Evolutionary conservation across 208 protist species (phyloP), one percentile per base, ranked within the genome.

Genomic region (Hexamita inflata): DNA sequence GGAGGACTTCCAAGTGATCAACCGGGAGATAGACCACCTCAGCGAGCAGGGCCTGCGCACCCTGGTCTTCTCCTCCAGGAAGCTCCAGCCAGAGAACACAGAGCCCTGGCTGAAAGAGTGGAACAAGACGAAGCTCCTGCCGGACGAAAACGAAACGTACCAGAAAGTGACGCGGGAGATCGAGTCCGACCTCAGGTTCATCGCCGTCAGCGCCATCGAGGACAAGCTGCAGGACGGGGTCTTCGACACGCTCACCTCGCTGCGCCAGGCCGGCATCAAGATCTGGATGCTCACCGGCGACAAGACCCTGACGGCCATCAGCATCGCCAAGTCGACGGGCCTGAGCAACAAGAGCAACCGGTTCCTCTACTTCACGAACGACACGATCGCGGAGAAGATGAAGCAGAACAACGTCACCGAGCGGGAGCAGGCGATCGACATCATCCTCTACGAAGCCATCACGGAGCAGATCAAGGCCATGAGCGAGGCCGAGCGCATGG

Each of bases 261-360:
- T 98, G 0, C 83, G 90, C 60, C 92, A 95, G 84, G 94, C 92
- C n/a, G 93, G 92, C 58, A 90, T 98, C 40, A 94, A 91, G 59
- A 86, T 96, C 7, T 98, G 95, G 95, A 94, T 98, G 86, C 84
- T 98, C 0, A 98, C 94, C 0, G 94, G 94, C 58, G 94, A 98
- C 82, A 98, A 98, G 82, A 85, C 94, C 19, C 91, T 94, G 77
- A 96, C 92, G 26, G 92, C 92, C 11, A 34, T 70, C 28, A 70
- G 42, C 64, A 70, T 70, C 35, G 64, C 64, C 38, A n/a, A 38
- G n/a, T 9, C 30, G 4, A 45, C 30, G 11, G 38, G 38, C 40
- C 64, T 70, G 9, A 15, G 19, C 11, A 7, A n/a, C 7, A 15
- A 4, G n/a, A 34, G 42, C 30, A 32, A 9, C 38, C 34, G 42